Evolutionary conservation across 2,329 filamentous ascomycete genomes (phyloP), one percentile per base, ranked within the genome.

Genomic region (Aaosphaeria pasadenensis): DNA sequence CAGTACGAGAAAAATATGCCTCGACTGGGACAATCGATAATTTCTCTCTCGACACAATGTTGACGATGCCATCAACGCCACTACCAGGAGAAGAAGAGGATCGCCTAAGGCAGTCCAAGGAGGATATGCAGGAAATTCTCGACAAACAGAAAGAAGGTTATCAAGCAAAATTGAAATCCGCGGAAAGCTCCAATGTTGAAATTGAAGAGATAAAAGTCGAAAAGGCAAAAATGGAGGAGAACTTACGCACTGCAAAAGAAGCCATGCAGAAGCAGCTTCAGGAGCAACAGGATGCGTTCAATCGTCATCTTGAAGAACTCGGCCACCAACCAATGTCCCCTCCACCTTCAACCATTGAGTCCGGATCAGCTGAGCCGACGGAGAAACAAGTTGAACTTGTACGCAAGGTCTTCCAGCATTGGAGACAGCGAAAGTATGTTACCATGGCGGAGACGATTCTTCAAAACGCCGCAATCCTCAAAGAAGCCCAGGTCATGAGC

Each of bases 401-500:
- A 1, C 84, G 80, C 54, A 77, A 78, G 32, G 83, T 84, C 1
- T 75, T 88, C 46, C 77, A 81, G 52, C 85, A 87, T 58, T 99
- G 94, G 94, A 84, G 85, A 52, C 81, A 87, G 57, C 85, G 89
- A 30, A 88, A 89, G 62, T 96, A 92, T 60, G 90, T 99, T 49
- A 86, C 87, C 47, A 96, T 99, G 89, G 91, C 92, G 3, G 94
- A 97, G 69, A 84, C 86, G 2, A 86, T 97, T 30, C 76, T 99
- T 41, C 91, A 95, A 64, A 87, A 95, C 66, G 92, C 92, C 3
- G 85, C 89, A 6, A 83, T 86, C 30, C 72, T 99, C 49, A 99
- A 99, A 68, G 94, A 99, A 71, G 94, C 94, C 1, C 94, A 99
- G 65, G 86, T 99, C 51, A 94, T 99, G 89, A 95, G 91, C 74